phyloP scores from a whole-genome alignment of 2,329 filamentous ascomycete species.

The Colletotrichum sp. region DNA sequence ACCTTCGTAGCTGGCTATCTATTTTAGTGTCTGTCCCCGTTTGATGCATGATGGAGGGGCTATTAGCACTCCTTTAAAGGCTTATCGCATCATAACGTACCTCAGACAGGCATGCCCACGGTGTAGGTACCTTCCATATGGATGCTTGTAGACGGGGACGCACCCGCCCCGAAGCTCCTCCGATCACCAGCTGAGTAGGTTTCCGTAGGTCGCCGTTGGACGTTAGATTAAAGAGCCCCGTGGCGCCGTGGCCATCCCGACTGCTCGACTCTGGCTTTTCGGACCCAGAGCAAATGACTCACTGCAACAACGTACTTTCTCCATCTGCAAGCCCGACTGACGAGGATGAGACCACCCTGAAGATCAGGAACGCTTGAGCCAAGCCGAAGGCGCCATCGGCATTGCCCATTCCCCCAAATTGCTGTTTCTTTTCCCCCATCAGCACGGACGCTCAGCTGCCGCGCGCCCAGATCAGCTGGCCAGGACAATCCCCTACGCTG shows the following conservation, averaged over 20 bases:
- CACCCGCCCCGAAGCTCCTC: neutral
- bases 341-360: neutral
- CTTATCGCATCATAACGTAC: neutral
- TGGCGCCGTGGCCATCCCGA: neutral
- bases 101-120: neutral
- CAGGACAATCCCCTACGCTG: neutral
- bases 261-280: neutral
- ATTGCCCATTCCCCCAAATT: neutral
- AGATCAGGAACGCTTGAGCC: neutral
- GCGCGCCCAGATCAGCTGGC: neutral
- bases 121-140: neutral
- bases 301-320: neutral
- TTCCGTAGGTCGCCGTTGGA: neutral
- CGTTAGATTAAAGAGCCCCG: neutral
- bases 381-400: neutral
- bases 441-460: conserved; percentile 8
- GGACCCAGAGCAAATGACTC: neutral
- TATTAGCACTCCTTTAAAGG: neutral
- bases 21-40: neutral
- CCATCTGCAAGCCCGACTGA: neutral
- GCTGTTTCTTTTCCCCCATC: neutral
- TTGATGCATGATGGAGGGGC: neutral
- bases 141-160: neutral
- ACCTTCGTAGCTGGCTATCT: neutral
- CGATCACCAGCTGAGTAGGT: neutral